These are phyloP conservation scores for Penicillium sp. DNA, from an alignment of 2,329 filamentous ascomycete species.

Conservation along the genomic window DNA sequence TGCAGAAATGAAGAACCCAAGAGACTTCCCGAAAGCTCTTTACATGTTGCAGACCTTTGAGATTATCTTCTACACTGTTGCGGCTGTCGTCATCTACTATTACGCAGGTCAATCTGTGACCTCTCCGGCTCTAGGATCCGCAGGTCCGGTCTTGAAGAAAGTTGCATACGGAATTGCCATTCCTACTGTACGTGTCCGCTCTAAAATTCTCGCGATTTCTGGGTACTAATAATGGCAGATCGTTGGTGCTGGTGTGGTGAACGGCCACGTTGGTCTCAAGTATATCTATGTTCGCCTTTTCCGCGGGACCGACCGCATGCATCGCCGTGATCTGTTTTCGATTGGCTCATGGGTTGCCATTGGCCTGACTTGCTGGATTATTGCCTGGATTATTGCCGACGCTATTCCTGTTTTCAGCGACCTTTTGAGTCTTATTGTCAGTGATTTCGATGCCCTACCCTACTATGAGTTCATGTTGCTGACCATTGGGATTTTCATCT, in stretches of 20 bases:
- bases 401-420: slow-evolving; percentile 67
- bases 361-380: slow-evolving; percentile 54
- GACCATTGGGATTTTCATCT: neutral
- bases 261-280: slow-evolving; percentile 63
- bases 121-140: slow-evolving; percentile 65
- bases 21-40: slow-evolving; percentile 62
- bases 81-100: slow-evolving; percentile 67
- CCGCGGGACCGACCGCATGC: slow-evolving; percentile 55
- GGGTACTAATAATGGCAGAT: slow-evolving; percentile 42
- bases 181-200: slow-evolving; percentile 50
- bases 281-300: slow-evolving; percentile 65
- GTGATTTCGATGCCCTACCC: neutral
- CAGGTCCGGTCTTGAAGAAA: slow-evolving; percentile 56
- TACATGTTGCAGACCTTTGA: slow-evolving; percentile 59
- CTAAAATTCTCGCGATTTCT: neutral
- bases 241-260: slow-evolving; percentile 67
- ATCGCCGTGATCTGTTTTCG: slow-evolving; percentile 49
- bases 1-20: slow-evolving; percentile 60
- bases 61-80: slow-evolving; percentile 61
- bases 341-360: slow-evolving; percentile 60
- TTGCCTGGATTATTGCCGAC: slow-evolving; percentile 66
- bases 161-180: slow-evolving; percentile 66
- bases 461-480: slow-evolving; percentile 13
- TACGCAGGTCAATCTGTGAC: slow-evolving; percentile 61
- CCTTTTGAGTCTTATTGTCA: slow-evolving; percentile 58